A percentile compares a stretch with the other conserved stretches of the same genome.
These are phyloP conservation scores for Penicilliopsis zonata DNA, from an alignment of 495 filamentous ascomycete species.

Conservation along the genomic window DNA sequence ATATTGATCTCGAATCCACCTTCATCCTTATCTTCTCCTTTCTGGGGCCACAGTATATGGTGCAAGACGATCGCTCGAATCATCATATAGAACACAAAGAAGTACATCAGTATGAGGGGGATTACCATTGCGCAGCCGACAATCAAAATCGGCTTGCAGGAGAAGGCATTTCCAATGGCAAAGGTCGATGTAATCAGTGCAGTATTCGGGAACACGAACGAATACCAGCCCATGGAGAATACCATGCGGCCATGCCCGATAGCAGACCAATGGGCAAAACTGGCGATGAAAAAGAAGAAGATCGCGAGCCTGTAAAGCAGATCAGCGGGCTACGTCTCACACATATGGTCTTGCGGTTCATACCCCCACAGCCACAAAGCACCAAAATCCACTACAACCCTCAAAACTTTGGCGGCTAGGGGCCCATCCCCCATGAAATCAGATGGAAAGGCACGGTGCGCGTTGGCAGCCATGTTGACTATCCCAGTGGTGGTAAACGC, in stretches of 20 bases:
- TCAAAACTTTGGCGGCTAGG: conserved; percentile 41
- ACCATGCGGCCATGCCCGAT: conserved; percentile 48
- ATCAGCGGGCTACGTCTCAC: neutral
- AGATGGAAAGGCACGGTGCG: conserved; percentile 30
- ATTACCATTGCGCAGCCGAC: conserved; percentile 54
- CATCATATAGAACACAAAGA: conserved; percentile 61
- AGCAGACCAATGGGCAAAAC: conserved; percentile 65
- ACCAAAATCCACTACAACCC: conserved; percentile 43
- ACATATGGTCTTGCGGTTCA: conserved; percentile 2
- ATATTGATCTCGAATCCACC: conserved; percentile 40
- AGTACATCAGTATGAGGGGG: conserved; percentile 54
- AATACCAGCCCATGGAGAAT: conserved; percentile 84
- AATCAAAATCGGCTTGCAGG: conserved; percentile 47
- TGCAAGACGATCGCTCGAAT: conserved; percentile 48
- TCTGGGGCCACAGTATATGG: conserved; percentile 63
- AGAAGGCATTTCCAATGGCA: conserved; percentile 54
- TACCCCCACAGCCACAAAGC: conserved; percentile 76
- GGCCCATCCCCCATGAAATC: conserved; percentile 49
- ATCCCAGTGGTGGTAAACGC: conserved; percentile 69
- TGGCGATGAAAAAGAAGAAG: conserved; percentile 77
- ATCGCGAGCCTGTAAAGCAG: conserved; percentile 44
- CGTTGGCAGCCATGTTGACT: conserved; percentile 41
- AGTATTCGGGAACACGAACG: conserved; percentile 81
- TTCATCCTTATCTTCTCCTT: conserved; percentile 51
- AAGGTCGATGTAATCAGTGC: conserved; percentile 63